A percentile compares a stretch with the other conserved stretches of the same genome.
phyloP scores from a whole-genome alignment of 2,329 filamentous ascomycete species.

The Diaporthe aspalathi region DNA sequence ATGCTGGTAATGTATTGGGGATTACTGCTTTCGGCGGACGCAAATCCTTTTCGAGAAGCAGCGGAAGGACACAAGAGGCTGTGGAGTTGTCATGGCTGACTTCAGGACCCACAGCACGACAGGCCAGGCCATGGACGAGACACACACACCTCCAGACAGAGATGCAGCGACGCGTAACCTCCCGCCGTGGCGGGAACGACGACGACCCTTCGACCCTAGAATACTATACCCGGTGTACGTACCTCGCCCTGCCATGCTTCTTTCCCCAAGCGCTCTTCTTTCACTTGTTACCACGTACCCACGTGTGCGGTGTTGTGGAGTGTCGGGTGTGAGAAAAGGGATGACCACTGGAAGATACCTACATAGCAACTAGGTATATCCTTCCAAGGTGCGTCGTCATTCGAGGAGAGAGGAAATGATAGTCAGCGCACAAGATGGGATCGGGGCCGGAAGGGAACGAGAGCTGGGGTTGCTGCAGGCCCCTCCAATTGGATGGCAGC shows the following conservation, averaged over 20 bases:
- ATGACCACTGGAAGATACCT: background rate
- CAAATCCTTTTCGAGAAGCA: conserved; percentile 22
- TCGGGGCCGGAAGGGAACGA: background rate
- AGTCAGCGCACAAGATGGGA: background rate
- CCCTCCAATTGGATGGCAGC: conserved; percentile 9
- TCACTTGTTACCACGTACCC: too few relatives aligned
- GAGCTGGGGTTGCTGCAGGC: background rate
- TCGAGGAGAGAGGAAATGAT: background rate
- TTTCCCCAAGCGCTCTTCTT: too few relatives aligned
- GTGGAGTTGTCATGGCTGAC: conserved; percentile 5
- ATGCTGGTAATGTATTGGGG: conserved; percentile 7
- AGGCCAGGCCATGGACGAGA: conserved; percentile 6
- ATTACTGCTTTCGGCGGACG: conserved; percentile 9
- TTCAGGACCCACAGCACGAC: conserved; percentile 11
- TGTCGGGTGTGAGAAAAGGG: background rate
- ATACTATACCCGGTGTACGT: background rate
- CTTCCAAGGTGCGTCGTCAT: conserved; percentile 3
- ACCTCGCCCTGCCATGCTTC: too few relatives aligned
- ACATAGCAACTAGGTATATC: too few relatives aligned
- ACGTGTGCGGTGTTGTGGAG: background rate
- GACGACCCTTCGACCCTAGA: background rate
- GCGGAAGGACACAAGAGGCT: conserved; percentile 9
- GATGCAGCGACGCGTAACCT: conserved; percentile 23
- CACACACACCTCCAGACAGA: background rate
- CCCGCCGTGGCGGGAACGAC: background rate